Evolutionary conservation across 225 moss, liverwort and hornwort genomes (phyloP), one percentile per base, ranked within the genome.

Genomic region (Thuidium tamariscinum): DNA sequence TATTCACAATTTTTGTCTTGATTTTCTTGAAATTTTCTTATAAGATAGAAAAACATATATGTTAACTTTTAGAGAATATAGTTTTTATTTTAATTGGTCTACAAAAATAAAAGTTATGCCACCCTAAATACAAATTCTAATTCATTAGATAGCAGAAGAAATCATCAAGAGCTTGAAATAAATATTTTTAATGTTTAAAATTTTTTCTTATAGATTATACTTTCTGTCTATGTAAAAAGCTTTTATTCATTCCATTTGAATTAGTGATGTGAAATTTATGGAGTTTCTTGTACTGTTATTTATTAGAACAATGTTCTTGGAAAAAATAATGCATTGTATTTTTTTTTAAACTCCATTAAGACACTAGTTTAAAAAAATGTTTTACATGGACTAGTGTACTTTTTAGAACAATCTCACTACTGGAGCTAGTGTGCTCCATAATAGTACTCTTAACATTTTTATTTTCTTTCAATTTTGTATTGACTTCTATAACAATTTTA

Each of bases 331-430:
- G 16, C 3, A 70, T 16, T 44, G 3, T 3, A 16, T 16, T 27
- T 10, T 1, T 27, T 44, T 3, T 65, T n/a, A n/a, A 7, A 25
- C 4, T 23, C 25, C 1, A 25, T 14, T 9, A 44, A 44, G 9
- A 44, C n/a, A n/a, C n/a, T n/a, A n/a, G n/a, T n/a, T n/a, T n/a
- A n/a, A n/a, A n/a, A n/a, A n/a, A n/a, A n/a, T n/a, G n/a, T n/a
- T n/a, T n/a, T 39, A 4, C 9, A 44, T 0, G 1, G 0, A 2
- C 27, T 5, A 5, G 3, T 26, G 5, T 71, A 46, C 0, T 44
- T 29, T 29, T 29, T 27, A 18, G 4, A 17, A 6, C 0, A 29
- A 29, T 44, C 9, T 17, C 3, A 10, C 0, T 17, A 0, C 6
- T 71, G 44, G 0, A 0, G 29, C 14, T 5, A 44, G 10, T 29